Evolutionary conservation across 306 rosid genomes (phyloP).

Genomic region (Cucurbita ficifolia): DNA sequence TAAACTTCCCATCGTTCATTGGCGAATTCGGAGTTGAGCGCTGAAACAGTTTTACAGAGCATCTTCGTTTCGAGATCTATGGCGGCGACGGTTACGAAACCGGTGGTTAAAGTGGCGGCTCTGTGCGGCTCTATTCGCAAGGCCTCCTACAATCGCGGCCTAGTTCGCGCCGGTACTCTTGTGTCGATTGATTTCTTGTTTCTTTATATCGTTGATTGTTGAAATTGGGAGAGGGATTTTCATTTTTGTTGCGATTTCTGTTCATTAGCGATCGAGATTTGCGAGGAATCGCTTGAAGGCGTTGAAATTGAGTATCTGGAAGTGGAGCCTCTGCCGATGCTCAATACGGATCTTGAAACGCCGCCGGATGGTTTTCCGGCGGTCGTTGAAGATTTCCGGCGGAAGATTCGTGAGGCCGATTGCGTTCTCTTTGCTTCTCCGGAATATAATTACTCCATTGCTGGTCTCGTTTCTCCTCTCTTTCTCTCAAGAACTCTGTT

Average conservation of each 20-base stretch:
- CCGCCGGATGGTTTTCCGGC: constrained; percentile 28
- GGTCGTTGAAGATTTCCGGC: constrained; percentile 40
- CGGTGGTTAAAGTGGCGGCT: constrained; percentile 40
- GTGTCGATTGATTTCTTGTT: too few species aligned
- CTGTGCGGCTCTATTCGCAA: constrained; percentile 49
- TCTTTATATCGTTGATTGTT: too few species aligned
- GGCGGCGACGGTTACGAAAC: constrained; percentile 9
- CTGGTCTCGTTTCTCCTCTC: not conserved
- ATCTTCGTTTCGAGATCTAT: not conserved
- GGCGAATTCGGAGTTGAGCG: not conserved
- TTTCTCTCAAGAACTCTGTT: not conserved
- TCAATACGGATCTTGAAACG: constrained; percentile 57
- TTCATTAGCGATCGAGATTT: constrained; percentile 36
- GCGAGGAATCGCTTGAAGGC: constrained; percentile 21
- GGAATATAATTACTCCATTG: constrained; percentile 57
- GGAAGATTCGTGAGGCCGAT: constrained; percentile 38
- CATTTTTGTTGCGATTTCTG: not conserved
- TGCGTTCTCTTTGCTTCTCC: constrained; percentile 65
- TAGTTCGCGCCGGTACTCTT: constrained; percentile 41
- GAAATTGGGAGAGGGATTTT: not conserved
- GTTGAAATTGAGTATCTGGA: constrained; percentile 44
- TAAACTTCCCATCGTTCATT: not conserved
- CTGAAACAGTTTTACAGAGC: not conserved
- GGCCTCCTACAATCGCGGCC: constrained; percentile 43
- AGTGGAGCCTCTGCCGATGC: constrained; percentile 38